Conservation (phyloP, 2,329 filamentous ascomycete species). For the Exophiala lecanii-corni region DNA sequence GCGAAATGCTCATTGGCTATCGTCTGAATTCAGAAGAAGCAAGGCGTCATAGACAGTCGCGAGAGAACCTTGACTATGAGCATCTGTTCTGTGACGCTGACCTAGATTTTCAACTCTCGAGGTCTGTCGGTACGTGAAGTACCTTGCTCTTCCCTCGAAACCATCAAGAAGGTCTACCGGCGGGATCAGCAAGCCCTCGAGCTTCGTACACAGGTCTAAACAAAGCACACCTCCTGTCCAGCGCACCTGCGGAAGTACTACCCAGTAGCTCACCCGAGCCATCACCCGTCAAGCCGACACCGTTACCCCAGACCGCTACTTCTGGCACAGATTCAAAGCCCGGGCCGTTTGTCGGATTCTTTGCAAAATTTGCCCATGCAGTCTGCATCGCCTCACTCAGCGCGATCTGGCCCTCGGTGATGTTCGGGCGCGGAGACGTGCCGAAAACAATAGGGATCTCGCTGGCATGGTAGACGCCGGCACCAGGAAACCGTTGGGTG, state of each 20-base stretch:
- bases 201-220: background rate
- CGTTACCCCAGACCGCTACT: background rate
- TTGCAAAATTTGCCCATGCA: slow-evolving; percentile 28
- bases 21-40: too few species aligned
- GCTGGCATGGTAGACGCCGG: slow-evolving; percentile 30
- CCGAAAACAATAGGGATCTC: slow-evolving; percentile 30
- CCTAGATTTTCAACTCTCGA: too few species aligned
- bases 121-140: too few species aligned
- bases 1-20: too few species aligned
- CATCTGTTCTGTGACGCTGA: too few species aligned
- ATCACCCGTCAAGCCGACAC: background rate
- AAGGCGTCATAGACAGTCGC: too few species aligned
- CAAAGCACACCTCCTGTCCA: too few species aligned
- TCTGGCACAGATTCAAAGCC: slow-evolving; percentile 15
- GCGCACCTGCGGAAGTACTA: too few species aligned
- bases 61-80: too few species aligned
- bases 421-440: slow-evolving; percentile 21
- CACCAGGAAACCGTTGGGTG: slow-evolving; percentile 10
- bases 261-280: background rate
- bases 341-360: slow-evolving; percentile 25
- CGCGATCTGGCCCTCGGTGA: slow-evolving; percentile 18
- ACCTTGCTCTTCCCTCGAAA: too few species aligned
- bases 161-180: too few species aligned
- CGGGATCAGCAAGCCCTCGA: background rate
- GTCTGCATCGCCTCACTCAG: slow-evolving; percentile 25